Percentiles rank a stretch among this genome's conserved stretches.
Evolutionary conservation across 768 basidiomycete genomes (phyloP).

Genomic region (Tricholomella constricta): DNA sequence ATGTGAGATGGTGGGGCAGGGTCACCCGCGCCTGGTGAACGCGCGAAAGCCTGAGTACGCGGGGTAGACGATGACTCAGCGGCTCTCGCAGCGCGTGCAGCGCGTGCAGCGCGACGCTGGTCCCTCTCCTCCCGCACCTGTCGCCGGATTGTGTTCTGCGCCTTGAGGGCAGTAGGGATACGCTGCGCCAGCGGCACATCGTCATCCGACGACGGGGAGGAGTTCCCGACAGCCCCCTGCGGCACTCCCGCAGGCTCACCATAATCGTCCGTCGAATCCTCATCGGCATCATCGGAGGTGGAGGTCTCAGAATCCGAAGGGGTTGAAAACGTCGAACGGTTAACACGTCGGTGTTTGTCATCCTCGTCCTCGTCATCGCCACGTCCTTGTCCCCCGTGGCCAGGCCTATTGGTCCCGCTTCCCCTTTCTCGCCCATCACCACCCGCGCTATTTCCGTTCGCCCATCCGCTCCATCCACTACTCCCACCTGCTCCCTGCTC

Average conservation of each 20-base stretch:
- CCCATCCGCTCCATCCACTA: constrained; percentile 17
- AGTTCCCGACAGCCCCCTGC: constrained; percentile 5
- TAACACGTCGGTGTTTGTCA: constrained; percentile 20
- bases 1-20: constrained; percentile 11
- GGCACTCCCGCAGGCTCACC: constrained; percentile 27
- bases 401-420: constrained; percentile 40
- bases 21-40: constrained; percentile 38
- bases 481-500: constrained; percentile 10
- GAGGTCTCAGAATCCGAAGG: constrained; percentile 35
- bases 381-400: constrained; percentile 35
- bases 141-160: constrained; percentile 77
- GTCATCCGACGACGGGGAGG: constrained; percentile 54
- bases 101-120: constrained; percentile 51
- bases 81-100: constrained; percentile 30
- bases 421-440: constrained; percentile 24
- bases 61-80: constrained; percentile 22
- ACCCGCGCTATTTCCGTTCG: constrained; percentile 20
- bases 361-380: constrained; percentile 38
- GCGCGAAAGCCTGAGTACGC: constrained; percentile 33
- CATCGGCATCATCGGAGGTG: constrained; percentile 44
- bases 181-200: constrained; percentile 82
- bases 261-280: constrained; percentile 42
- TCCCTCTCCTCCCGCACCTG: constrained; percentile 72
- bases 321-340: constrained; percentile 34
- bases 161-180: constrained; percentile 80